These are phyloP conservation scores for Leavenworthia alabamica DNA, from an alignment of 345 rosid species.

Conservation along the genomic window DNA sequence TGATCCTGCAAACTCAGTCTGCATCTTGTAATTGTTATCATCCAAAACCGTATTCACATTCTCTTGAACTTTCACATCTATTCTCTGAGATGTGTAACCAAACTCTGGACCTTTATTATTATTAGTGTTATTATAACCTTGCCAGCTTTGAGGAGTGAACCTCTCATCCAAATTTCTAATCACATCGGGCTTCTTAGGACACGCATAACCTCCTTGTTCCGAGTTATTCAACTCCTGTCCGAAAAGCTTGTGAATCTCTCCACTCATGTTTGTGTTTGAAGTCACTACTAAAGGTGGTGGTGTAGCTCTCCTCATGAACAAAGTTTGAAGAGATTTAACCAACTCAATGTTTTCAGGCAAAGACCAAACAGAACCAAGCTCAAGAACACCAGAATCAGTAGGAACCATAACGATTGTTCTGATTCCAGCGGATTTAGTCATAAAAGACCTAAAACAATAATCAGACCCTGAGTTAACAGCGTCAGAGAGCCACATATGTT, in stretches of 20 bases:
- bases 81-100: slow-evolving; percentile 40
- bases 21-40: slow-evolving; percentile 49
- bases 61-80: slow-evolving; percentile 40
- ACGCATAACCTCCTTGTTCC: slow-evolving; percentile 25
- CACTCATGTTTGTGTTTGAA: slow-evolving; percentile 16
- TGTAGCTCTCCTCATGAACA: slow-evolving; percentile 40
- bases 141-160: slow-evolving; percentile 38
- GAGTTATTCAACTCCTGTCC: slow-evolving; percentile 65
- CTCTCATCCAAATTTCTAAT: slow-evolving; percentile 65
- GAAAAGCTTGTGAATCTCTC: slow-evolving; percentile 54
- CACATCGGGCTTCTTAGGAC: slow-evolving; percentile 67
- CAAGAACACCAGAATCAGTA: slow-evolving; percentile 88
- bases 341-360: slow-evolving; percentile 57
- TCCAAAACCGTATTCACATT: slow-evolving; percentile 43
- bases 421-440: slow-evolving; percentile 73
- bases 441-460: slow-evolving; percentile 81
- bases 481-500: slow-evolving; percentile 68
- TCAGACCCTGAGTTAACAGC: slow-evolving; percentile 42
- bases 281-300: slow-evolving; percentile 1
- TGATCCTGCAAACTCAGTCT: slow-evolving; percentile 57
- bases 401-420: slow-evolving; percentile 75
- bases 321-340: slow-evolving; percentile 46
- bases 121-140: slow-evolving; percentile 36
- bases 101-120: slow-evolving; percentile 38
- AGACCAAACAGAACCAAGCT: slow-evolving; percentile 84